A percentile compares a stretch with the other conserved stretches of the same genome.
phyloP scores from a whole-genome alignment of 768 basidiomycete genomes.

The Boletus vinaceobasis region DNA sequence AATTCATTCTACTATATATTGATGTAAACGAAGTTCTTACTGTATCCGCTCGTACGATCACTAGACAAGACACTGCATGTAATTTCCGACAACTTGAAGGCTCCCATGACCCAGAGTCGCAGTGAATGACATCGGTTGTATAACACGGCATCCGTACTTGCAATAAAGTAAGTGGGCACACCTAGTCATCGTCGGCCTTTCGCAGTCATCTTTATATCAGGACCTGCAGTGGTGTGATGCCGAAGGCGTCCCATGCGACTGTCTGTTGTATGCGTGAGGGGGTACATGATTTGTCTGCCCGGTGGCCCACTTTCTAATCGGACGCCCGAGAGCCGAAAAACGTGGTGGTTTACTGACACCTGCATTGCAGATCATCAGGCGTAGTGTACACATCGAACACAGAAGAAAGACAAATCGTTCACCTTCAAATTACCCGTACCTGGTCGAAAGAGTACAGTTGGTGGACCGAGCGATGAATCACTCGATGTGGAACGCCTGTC shows the following conservation, averaged over 20 bases:
- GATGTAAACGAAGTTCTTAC: too few species aligned
- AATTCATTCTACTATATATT: too few species aligned
- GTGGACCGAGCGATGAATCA: conserved; percentile 27
- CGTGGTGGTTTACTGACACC: conserved; percentile 31
- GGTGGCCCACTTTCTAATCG: conserved; percentile 12
- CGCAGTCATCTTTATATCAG: conserved; percentile 47
- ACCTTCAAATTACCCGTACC: conserved; percentile 7
- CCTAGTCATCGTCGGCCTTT: conserved; percentile 55
- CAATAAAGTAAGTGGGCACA: conserved; percentile 67
- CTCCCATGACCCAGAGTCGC: too few species aligned
- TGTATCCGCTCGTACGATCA: too few species aligned
- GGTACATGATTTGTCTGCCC: conserved; percentile 12
- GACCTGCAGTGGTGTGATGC: conserved; percentile 44
- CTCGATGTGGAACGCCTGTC: conserved; percentile 31
- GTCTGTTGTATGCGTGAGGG: conserved; percentile 5
- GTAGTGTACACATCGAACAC: background rate
- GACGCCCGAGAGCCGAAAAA: conserved; percentile 27
- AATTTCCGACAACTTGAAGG: too few species aligned
- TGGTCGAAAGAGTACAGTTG: conserved; percentile 14
- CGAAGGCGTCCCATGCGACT: conserved; percentile 2
- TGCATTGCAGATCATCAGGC: conserved; percentile 6
- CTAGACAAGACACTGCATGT: too few species aligned
- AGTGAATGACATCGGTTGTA: too few species aligned
- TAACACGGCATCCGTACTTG: too few species aligned
- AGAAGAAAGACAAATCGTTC: conserved; percentile 18